Base-by-base conservation (phyloP, 805 yeast species). In the Yamadazyma ubonensis region DNA sequence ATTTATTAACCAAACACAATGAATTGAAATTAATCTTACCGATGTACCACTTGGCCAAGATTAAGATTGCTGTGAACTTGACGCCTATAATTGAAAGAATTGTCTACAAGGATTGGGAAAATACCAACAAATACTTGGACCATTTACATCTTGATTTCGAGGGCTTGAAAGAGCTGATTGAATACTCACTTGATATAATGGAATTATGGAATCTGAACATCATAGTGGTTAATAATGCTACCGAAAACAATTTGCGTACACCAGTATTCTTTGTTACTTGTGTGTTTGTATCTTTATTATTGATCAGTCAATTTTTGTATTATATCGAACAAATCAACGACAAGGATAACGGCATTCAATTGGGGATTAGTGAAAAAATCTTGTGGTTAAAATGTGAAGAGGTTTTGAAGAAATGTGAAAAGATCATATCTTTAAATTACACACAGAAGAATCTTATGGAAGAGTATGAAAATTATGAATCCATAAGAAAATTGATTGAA, bases 211-310 rank as follows among this genome's bases (percentile, higher is more conserved):
- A 78, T 34, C 83, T 79, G 46, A 78, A 82, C 36, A 79, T 82
- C n/a, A 74, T 83, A 2, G 76, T 79, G 36, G 75, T 74, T 20
- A 75, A 76, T 38, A 83, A 82, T 55, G 80, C 84, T 0, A 81
- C 78, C 46, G 76, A 78, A 54, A 78, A 85, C 0, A 78, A 86
- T 1, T 71, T 83, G 22, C 67, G 88, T 47, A 83, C 91, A 0
- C 93, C 93, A 1, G 83, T 83, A 19, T 83, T 82, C 57, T 81
- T 85, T 52, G 73, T 83, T 21, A 79, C 88, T 0, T 81, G 88
- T 54, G 72, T 83, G 19, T 82, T 82, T 52, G 75, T 83, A 1
- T 67, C 88, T 1, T 64, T 80, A 9, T 61, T 83, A 39, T 63
- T 84, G 25, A 71, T 83, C 38, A 76, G 87, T 2, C 86, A 81